Conservation (phyloP, 441 rosid genomes). For the Croton laevigatus region DNA sequence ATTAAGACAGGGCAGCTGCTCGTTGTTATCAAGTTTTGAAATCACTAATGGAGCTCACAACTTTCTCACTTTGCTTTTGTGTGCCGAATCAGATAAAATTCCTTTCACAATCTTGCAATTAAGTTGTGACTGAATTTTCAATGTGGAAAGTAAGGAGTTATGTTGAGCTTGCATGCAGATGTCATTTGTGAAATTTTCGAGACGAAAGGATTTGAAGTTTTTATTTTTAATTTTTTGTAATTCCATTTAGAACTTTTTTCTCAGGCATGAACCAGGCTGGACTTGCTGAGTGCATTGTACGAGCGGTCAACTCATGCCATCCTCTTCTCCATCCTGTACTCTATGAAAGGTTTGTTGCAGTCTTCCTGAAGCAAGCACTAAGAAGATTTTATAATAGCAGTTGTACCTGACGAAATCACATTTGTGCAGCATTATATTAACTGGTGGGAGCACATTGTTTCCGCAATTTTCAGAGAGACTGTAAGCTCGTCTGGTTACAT, state of each 20-base stretch:
- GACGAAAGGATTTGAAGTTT: neutral
- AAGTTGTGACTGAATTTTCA: too few relatives aligned
- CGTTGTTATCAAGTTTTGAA: neutral
- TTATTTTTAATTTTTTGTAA: neutral
- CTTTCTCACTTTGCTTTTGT: neutral
- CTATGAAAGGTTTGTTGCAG: conserved; percentile 59
- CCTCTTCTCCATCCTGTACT: conserved; percentile 84
- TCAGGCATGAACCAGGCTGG: conserved; percentile 97
- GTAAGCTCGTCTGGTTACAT: conserved; percentile 41
- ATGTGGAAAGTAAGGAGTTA: neutral
- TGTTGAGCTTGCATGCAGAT: neutral
- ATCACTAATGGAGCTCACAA: neutral
- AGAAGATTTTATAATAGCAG: conserved; percentile 1
- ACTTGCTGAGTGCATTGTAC: conserved; percentile 90
- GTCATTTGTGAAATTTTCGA: neutral
- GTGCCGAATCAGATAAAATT: neutral
- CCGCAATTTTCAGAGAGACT: conserved; percentile 76
- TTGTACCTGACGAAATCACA: conserved; percentile 21
- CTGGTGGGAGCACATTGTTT: conserved; percentile 91
- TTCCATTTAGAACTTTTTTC: conserved; percentile 13
- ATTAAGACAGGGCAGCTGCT: neutral
- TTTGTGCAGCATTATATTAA: conserved; percentile 70
- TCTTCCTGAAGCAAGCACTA: neutral
- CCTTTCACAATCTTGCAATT: neutral
- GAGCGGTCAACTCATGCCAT: conserved; percentile 86